Conservation (phyloP, 805 yeast genomes). For the Starmerella apis region DNA sequence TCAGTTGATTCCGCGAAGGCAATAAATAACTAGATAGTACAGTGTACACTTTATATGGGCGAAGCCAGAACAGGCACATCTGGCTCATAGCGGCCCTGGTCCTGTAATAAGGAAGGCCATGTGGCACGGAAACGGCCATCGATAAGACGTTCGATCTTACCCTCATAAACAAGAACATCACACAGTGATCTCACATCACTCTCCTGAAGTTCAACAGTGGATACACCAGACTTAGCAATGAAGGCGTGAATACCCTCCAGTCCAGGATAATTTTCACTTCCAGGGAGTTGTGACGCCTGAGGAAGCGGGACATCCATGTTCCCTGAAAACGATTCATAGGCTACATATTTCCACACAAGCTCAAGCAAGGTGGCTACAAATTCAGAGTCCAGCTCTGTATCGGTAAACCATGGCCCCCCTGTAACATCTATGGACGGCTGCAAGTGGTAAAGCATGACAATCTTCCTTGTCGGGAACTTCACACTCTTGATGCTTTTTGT, state of each 20-base stretch:
- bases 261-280: slow-evolving; percentile 54
- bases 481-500: slow-evolving; percentile 87
- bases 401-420: slow-evolving; percentile 99
- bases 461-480: slow-evolving; percentile 82
- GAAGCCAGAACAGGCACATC: slow-evolving; percentile 14
- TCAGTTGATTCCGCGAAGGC: no score
- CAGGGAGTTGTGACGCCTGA: slow-evolving; percentile 47
- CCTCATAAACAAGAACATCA: slow-evolving; percentile 80
- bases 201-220: slow-evolving; percentile 66
- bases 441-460: slow-evolving; percentile 85
- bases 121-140: slow-evolving; percentile 65
- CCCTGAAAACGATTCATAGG: slow-evolving; percentile 50
- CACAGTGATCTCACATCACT: slow-evolving; percentile 72
- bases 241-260: slow-evolving; percentile 67
- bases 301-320: slow-evolving; percentile 40
- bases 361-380: slow-evolving; percentile 75
- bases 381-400: slow-evolving; percentile 86
- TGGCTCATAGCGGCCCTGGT: slow-evolving; percentile 21
- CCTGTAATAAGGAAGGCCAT: slow-evolving; percentile 44
- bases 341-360: slow-evolving; percentile 80
- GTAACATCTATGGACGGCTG: slow-evolving; percentile 94
- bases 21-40: no score
- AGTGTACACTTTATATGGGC: slow-evolving; percentile 14
- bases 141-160: slow-evolving; percentile 58
- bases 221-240: slow-evolving; percentile 58